phyloP scores from a whole-genome alignment of 202 grass and related monocot genomes.

The Hordeum pubiflorum region DNA sequence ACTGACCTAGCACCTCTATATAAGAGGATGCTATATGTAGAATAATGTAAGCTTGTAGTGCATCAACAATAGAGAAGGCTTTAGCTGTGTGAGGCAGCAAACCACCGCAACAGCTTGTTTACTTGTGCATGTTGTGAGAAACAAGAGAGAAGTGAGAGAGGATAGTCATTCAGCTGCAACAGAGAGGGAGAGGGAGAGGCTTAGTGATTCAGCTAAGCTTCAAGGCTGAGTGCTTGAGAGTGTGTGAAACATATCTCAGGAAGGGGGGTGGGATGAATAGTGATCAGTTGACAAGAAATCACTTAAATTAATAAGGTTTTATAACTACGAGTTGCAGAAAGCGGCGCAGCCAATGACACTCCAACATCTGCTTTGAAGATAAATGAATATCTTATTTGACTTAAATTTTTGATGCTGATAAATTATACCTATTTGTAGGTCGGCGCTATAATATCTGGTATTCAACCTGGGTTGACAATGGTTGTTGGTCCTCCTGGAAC shows the following conservation, averaged over 20 bases:
- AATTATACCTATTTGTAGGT: conserved; percentile 53
- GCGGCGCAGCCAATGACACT: background rate
- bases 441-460: conserved; percentile 90
- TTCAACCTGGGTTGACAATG: conserved; percentile 95
- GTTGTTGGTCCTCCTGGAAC: conserved; percentile 99
- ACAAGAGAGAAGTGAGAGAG: no score
- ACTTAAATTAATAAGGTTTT: background rate
- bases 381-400: background rate
- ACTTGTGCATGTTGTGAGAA: no score
- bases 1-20: background rate
- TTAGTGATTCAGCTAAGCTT: no score
- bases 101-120: no score
- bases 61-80: background rate
- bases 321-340: background rate
- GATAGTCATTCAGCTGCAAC: no score
- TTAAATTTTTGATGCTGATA: conserved; percentile 19
- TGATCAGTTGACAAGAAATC: background rate
- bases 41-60: background rate
- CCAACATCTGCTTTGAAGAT: background rate
- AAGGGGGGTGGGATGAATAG: no score
- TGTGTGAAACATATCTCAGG: no score
- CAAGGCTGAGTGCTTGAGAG: no score
- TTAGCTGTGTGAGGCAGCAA: no score
- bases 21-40: background rate
- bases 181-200: no score